Evolutionary conservation across 129 eudicot genomes (phyloP).

Genomic region (Tanacetum coccineum): DNA sequence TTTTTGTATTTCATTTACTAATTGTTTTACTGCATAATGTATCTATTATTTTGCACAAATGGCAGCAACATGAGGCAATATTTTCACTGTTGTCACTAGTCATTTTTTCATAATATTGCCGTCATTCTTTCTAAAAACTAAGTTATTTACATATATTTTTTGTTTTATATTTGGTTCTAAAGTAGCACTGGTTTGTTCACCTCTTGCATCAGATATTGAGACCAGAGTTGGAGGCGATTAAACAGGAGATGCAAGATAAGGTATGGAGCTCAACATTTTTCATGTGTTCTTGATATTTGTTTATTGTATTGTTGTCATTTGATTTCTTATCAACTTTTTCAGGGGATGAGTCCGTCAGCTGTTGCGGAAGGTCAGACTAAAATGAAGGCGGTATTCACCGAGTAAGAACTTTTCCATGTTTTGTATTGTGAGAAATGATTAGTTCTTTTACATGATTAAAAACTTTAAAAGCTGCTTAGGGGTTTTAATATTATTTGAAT

Average conservation of each 20-base stretch:
- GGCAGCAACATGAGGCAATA: not conserved
- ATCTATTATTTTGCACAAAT: slow-evolving; percentile 2
- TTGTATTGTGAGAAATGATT: not conserved
- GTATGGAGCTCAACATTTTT: slow-evolving; percentile 33
- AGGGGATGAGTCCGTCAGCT: slow-evolving; percentile 88
- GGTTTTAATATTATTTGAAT: not conserved
- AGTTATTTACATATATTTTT: not conserved
- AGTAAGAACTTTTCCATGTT: slow-evolving; percentile 53
- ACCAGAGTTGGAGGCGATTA: slow-evolving; percentile 69
- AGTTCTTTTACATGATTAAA: slow-evolving; percentile 7
- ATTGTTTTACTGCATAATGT: not conserved
- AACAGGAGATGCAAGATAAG: slow-evolving; percentile 73
- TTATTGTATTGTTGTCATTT: not conserved
- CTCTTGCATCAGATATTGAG: slow-evolving; percentile 63
- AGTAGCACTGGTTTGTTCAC: slow-evolving; percentile 8
- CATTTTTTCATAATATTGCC: not conserved
- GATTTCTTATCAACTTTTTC: slow-evolving; percentile 24
- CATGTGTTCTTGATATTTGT: not conserved
- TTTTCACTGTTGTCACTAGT: not conserved
- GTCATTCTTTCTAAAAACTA: slow-evolving; percentile 1
- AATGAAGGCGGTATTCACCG: slow-evolving; percentile 54
- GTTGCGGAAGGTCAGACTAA: slow-evolving; percentile 70
- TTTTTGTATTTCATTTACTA: slow-evolving; percentile 5
- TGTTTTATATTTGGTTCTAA: not conserved
- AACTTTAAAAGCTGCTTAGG: not conserved